Percentiles rank a stretch among this genome's conserved stretches.
phyloP scores from a whole-genome alignment of 176 grass and related monocot species.

The Hordeum marinum region DNA sequence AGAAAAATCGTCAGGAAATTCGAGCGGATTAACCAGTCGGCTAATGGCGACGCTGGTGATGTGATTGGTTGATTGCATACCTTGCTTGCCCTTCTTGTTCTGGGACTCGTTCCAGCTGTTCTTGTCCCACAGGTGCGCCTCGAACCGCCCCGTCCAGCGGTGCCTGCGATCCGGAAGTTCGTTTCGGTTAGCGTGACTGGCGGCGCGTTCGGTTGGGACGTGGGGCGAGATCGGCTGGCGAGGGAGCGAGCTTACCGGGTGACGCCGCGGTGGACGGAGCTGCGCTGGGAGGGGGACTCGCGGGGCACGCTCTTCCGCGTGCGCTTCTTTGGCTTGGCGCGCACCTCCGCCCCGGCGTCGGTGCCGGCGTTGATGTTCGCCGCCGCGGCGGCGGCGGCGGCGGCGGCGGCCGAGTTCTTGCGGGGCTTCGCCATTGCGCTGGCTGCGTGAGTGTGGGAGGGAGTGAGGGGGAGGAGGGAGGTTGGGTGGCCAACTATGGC shows the following conservation, averaged over 20 bases:
- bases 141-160: constrained; percentile 85
- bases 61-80: not conserved
- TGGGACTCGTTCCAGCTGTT: constrained; percentile 89
- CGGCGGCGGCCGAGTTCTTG: constrained; percentile 24
- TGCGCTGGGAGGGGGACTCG: constrained; percentile 69
- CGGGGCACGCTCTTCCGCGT: constrained; percentile 71
- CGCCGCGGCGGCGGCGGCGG: not conserved
- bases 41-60: too few relatives aligned
- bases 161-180: constrained; percentile 38
- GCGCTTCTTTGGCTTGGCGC: constrained; percentile 71
- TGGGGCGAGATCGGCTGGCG: too few relatives aligned
- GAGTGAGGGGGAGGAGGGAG: not conserved
- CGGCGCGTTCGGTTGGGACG: too few relatives aligned
- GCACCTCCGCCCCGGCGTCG: not conserved
- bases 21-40: not conserved
- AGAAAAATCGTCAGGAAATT: not conserved
- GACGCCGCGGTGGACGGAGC: constrained; percentile 82
- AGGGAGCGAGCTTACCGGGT: constrained; percentile 41
- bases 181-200: not conserved
- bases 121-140: constrained; percentile 99
- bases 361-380: not conserved
- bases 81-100: constrained; percentile 98
- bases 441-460: not conserved
- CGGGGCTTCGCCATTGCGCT: constrained; percentile 33
- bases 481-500: constrained; percentile 45